Base-by-base conservation (phyloP, 352 stramenopile species). In the Halophytophthora batemanensis region DNA sequence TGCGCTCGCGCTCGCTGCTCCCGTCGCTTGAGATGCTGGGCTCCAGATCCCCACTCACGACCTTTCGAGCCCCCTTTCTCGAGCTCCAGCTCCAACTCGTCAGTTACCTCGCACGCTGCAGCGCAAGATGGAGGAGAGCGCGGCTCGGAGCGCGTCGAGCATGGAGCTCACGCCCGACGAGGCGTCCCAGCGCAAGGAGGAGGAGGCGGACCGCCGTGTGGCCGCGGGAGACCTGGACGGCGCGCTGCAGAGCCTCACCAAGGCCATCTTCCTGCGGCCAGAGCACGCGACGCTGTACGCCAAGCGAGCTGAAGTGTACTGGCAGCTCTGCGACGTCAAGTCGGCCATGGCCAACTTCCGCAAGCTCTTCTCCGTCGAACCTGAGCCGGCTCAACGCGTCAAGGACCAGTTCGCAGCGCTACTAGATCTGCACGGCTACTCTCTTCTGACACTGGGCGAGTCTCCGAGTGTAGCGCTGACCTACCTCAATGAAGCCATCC, bases 321-420 rank as follows among this genome's bases (percentile, higher is more conserved):
- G 68, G 53, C 70, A 86, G 19, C 61, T 92, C 34, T 82, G 81
- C 25, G 83, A 94, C 47, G 55, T 90, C 36, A 88, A 89, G 44
- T 90, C 83, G 8, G 79, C 81, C 17, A 86, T 94, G 68, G 74
- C 74, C 19, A 88, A 74, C 53, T 91, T 85, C 48, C 83, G 82
- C 35, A 87, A 92, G 52, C 61, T 91, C 14, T 75, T 93, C 17
- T 54, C 72, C 28, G 56, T 88, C 17, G 69, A 90, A 23, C 34
- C 49, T 7, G 74, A 76, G 15, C 82, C 80, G 1, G 53, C 76
- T 8, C 79, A 87, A 47, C 64, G 72, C n/a, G 73, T 86, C 49
- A 88, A 90, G 52, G 73, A 90, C 36, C 71, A 90, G 39, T 85
- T 93, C 41, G 84, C 82, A 6, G 67, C 64, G 35, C 61, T 92